Conservation (phyloP, 1,284 basidiomycete genomes). For the Ceratobasidium sp. region DNA sequence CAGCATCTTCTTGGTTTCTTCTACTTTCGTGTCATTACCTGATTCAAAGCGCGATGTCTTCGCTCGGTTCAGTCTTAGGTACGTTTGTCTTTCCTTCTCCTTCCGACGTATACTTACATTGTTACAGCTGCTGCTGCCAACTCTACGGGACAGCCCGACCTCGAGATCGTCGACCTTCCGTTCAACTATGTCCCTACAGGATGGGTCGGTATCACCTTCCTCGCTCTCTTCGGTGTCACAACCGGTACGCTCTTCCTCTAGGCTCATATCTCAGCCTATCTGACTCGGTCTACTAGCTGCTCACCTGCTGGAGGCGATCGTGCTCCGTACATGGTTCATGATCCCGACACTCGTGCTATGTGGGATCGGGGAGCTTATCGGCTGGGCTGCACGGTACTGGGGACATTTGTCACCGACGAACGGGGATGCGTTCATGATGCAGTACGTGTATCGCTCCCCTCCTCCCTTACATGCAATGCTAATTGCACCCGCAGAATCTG, state of each 20-base stretch:
- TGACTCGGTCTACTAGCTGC: slow-evolving; percentile 53
- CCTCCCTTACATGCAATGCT: neutral
- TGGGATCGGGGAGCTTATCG: slow-evolving; percentile 66
- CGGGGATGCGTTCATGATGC: slow-evolving; percentile 61
- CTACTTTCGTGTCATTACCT: neutral
- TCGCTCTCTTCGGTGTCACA: slow-evolving; percentile 61
- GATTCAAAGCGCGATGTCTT: neutral
- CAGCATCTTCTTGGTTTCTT: neutral
- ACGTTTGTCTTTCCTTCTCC: neutral
- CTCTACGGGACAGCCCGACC: too few species aligned
- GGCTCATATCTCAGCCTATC: neutral
- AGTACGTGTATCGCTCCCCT: slow-evolving; percentile 55
- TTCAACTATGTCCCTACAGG: slow-evolving; percentile 60
- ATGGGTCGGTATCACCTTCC: slow-evolving; percentile 58
- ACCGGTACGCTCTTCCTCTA: slow-evolving; percentile 53
- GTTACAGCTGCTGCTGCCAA: neutral
- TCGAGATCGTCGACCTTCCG: neutral
- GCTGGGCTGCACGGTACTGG: slow-evolving; percentile 53
- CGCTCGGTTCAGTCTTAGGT: neutral
- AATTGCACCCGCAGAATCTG: neutral
- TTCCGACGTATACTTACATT: neutral
- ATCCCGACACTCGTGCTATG: slow-evolving; percentile 57
- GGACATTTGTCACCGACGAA: slow-evolving; percentile 31
- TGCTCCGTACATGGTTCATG: slow-evolving; percentile 66
- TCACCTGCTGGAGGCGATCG: slow-evolving; percentile 64